Conservation (phyloP, 1,284 basidiomycete genomes). For the Ceratobasidium sp. region DNA sequence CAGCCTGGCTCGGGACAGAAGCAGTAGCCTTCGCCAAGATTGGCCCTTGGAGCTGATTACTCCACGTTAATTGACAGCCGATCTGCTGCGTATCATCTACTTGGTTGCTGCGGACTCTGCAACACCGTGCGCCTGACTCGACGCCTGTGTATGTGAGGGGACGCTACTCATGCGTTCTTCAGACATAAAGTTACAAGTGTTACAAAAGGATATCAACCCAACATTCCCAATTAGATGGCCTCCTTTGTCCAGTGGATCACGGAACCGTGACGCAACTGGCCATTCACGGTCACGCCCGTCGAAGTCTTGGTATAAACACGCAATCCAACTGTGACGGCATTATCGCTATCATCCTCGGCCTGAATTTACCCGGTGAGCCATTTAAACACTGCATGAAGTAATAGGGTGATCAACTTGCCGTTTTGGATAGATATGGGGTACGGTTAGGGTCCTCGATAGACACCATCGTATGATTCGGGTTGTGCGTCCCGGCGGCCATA, state of each 20-base stretch:
- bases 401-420: not conserved
- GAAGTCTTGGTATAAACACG: constrained; percentile 40
- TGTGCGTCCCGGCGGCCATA: constrained; percentile 33
- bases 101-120: not conserved
- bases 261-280: constrained; percentile 40
- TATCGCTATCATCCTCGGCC: constrained; percentile 37
- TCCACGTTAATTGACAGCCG: not conserved
- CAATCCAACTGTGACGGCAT: constrained; percentile 40
- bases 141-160: too few relatives aligned
- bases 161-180: too few relatives aligned
- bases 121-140: not conserved
- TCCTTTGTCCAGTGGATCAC: constrained; percentile 37
- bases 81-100: not conserved
- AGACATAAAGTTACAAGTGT: not conserved
- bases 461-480: constrained; percentile 33
- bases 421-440: constrained; percentile 6
- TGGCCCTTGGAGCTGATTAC: not conserved
- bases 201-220: not conserved
- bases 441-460: constrained; percentile 37
- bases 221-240: constrained; percentile 4
- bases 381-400: not conserved
- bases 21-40: not conserved
- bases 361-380: not conserved
- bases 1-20: not conserved
- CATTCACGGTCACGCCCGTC: constrained; percentile 27